phyloP scores from a whole-genome alignment of 2,329 filamentous ascomycete species.

The Aureobasidium sp. region DNA sequence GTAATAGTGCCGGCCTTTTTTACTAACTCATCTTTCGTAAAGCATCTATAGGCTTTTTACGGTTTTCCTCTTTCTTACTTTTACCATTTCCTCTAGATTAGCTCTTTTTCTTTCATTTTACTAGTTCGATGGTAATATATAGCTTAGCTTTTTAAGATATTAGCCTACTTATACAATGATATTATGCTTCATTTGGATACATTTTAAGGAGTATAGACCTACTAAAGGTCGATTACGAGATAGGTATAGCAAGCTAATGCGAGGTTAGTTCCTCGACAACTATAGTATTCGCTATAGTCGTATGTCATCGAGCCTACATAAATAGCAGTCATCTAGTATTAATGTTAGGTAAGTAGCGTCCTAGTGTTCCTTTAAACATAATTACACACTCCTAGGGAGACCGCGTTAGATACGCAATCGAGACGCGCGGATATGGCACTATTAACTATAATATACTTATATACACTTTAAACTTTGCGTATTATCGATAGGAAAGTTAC shows the following conservation, averaged over 20 bases:
- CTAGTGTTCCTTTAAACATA: too few species aligned
- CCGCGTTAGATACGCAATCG: too few species aligned
- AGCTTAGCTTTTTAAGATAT: background rate
- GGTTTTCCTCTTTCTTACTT: background rate
- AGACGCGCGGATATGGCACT: too few species aligned
- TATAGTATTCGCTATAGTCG: background rate
- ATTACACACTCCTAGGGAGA: too few species aligned
- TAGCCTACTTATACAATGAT: background rate
- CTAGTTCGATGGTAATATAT: background rate
- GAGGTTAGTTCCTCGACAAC: background rate
- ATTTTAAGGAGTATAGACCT: background rate
- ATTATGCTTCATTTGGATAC: background rate
- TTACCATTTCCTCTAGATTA: background rate
- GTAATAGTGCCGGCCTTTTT: background rate
- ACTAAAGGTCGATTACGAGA: background rate
- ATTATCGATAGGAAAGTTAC: too few species aligned
- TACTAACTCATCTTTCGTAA: background rate
- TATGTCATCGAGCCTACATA: too few species aligned
- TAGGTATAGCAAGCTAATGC: background rate
- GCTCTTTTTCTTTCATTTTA: background rate
- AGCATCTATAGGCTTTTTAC: background rate
- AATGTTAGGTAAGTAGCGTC: too few species aligned
- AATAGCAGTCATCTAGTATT: too few species aligned
- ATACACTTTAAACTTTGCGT: too few species aligned
- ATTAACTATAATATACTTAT: too few species aligned